Conservation (phyloP, 352 stramenopile species). For the Phytophthora quininea region DNA sequence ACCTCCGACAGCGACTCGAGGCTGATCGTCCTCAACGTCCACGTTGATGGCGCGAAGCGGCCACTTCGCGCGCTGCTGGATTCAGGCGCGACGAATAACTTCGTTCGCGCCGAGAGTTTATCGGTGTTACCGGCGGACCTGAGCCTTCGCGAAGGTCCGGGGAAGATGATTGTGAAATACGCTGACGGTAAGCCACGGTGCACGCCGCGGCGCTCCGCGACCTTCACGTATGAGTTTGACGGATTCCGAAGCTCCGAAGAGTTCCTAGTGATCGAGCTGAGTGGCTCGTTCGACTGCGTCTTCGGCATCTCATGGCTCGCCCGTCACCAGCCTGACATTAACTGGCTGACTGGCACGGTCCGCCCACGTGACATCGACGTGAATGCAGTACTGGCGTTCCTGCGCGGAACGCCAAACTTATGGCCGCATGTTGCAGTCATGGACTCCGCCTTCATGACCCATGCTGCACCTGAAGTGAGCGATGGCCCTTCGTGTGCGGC, state of each 20-base stretch:
- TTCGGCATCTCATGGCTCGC: conserved; percentile 31
- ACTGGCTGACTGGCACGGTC: conserved; percentile 25
- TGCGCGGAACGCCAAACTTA: conserved; percentile 8
- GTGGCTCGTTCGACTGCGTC: background rate
- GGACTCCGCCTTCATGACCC: conserved; percentile 14
- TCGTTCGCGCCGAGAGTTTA: conserved; percentile 19
- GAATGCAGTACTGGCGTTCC: conserved; percentile 8
- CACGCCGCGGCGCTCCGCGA: conserved; percentile 4
- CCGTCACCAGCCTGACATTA: conserved; percentile 29
- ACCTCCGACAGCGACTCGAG: background rate
- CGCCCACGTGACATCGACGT: conserved; percentile 6
- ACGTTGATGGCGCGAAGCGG: background rate
- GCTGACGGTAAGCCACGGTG: background rate
- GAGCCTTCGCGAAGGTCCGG: conserved; percentile 7
- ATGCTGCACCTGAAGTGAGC: conserved; percentile 6
- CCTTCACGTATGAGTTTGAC: conserved; percentile 25
- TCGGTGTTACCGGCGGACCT: conserved; percentile 19
- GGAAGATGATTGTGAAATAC: background rate
- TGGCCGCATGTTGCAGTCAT: conserved; percentile 23
- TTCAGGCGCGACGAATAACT: conserved; percentile 1
- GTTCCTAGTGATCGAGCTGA: conserved; percentile 34
- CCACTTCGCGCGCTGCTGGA: background rate
- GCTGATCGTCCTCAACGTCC: background rate
- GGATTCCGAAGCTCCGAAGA: conserved; percentile 20
- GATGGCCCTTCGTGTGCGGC: conserved; percentile 25